Evolutionary conservation across 345 rosid species (phyloP).

Genomic region (Salix koriyanagi): DNA sequence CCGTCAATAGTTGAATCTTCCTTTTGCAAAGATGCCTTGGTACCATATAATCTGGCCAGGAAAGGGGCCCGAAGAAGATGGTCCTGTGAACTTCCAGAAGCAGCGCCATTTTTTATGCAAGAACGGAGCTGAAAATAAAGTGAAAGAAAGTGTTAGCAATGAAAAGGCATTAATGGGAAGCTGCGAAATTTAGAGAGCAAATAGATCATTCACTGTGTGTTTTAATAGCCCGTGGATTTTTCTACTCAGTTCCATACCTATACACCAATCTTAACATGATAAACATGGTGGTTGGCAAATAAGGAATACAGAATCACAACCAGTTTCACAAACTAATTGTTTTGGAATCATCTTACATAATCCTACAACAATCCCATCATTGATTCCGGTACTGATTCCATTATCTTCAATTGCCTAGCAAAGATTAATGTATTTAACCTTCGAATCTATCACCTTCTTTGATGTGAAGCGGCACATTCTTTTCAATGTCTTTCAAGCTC

Average conservation of each 20-base stretch:
- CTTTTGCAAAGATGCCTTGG: constrained; percentile 51
- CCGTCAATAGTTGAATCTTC: constrained; percentile 30
- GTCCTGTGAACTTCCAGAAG: constrained; percentile 30
- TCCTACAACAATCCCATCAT: not conserved
- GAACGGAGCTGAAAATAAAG: constrained; percentile 41
- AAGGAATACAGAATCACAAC: not conserved
- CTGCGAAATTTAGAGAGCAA: not conserved
- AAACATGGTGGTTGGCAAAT: not conserved
- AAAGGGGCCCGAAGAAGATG: constrained; percentile 16
- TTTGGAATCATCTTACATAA: not conserved
- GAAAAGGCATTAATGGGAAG: not conserved
- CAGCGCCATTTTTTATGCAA: constrained; percentile 33
- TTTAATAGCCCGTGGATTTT: not conserved
- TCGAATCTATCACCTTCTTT: not conserved
- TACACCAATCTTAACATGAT: not conserved
- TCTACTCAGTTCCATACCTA: not conserved
- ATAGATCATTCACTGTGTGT: not conserved
- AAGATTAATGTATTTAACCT: not conserved
- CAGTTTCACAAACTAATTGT: not conserved
- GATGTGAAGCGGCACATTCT: not conserved
- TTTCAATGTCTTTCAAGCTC: not conserved
- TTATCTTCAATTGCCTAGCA: not conserved
- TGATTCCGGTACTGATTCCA: not conserved
- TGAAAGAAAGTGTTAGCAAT: not conserved
- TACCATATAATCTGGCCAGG: constrained; percentile 46